Base-by-base conservation (phyloP, 2,329 filamentous ascomycete species). In the Capronia americana region DNA sequence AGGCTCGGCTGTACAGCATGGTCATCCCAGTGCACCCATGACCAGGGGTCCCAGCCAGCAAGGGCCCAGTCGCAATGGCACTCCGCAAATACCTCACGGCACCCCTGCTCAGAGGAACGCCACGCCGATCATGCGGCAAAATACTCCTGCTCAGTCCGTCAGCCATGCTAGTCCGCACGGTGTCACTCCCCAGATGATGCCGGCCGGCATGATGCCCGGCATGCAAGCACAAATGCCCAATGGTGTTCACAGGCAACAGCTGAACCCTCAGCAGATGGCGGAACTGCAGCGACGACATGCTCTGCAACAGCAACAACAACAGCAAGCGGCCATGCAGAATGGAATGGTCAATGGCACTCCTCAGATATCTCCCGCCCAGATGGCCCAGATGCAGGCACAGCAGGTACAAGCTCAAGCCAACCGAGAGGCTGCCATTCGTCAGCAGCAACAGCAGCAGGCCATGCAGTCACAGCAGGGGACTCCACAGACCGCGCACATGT, bases 81-180 rank as follows among this genome's bases (percentile, higher is more conserved):
- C 81, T 20, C 81, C 81, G 4, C 80, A 82, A 66, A 80, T 83
- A 75, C 74, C 77, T 7, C 79, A 82, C 57, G 78, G 79, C 48
- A 83, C 81, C 2, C 80, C 81, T 10, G 78, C 78, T 24, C 78
- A 81, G 75, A 77, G 77, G 23, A 80, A 83, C 64, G 79, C 80
- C 24, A 83, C 81, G 3, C 81, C 81, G 4, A 76, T 81, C 7
- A 80, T 83, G 76, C 77, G 80, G 60, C 81, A 83, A 68, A 79
- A 77, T 5, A 83, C 81, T 11, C 81, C 81, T 4, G 80, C 77
- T 12, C 80, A 82, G 70, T 77, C 80, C 1, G 80, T 83, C 75
- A 75, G 73, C 28, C 81, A 82, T 62, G 79, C 78, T 51, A 83
- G 81, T 70, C 81, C 81, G 11, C 78, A 75, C 50, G 77, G 78